A percentile compares a stretch with the other conserved stretches of the same genome.
Evolutionary conservation across 2,329 filamentous ascomycete species (phyloP).

Genomic region (Penicillium sp.): DNA sequence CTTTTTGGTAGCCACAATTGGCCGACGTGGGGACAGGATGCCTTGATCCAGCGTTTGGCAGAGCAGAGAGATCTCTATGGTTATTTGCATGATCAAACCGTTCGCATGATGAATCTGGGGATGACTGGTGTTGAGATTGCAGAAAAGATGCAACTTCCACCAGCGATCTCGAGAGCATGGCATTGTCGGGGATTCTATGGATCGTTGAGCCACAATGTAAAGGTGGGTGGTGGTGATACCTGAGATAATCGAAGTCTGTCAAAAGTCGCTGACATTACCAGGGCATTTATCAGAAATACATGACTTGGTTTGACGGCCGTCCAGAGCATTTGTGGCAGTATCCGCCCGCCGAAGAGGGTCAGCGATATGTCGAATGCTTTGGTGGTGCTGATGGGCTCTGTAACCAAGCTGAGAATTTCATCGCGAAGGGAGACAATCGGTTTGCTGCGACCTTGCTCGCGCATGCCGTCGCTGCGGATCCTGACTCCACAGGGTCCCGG

Average conservation of each 20-base stretch:
- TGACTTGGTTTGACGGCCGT: slow-evolving; percentile 36
- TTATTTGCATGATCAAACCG: slow-evolving; percentile 45
- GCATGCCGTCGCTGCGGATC: slow-evolving; percentile 36
- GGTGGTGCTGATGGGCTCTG: slow-evolving; percentile 38
- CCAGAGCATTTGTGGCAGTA: slow-evolving; percentile 40
- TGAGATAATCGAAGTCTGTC: too few species aligned
- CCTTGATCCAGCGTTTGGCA: slow-evolving; percentile 28
- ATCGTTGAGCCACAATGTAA: slow-evolving; percentile 44
- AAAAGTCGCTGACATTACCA: neutral
- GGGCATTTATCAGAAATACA: slow-evolving; percentile 35
- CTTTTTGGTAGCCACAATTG: slow-evolving; percentile 44
- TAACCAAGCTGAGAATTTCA: slow-evolving; percentile 30
- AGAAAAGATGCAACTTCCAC: slow-evolving; percentile 38
- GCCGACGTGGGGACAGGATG: slow-evolving; percentile 42
- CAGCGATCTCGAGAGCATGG: slow-evolving; percentile 29
- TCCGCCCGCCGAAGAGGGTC: slow-evolving; percentile 33
- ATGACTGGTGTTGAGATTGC: slow-evolving; percentile 43
- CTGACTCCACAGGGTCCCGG: slow-evolving; percentile 5
- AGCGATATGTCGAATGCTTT: slow-evolving; percentile 40
- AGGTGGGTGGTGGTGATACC: slow-evolving; percentile 12
- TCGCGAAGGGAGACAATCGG: slow-evolving; percentile 34
- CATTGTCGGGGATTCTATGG: slow-evolving; percentile 41
- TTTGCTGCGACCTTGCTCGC: slow-evolving; percentile 44
- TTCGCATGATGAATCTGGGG: slow-evolving; percentile 42
- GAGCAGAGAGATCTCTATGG: slow-evolving; percentile 45